These are phyloP conservation scores for Ascochyta koolunga DNA, from an alignment of 2,329 filamentous ascomycete genomes.

Conservation along the genomic window DNA sequence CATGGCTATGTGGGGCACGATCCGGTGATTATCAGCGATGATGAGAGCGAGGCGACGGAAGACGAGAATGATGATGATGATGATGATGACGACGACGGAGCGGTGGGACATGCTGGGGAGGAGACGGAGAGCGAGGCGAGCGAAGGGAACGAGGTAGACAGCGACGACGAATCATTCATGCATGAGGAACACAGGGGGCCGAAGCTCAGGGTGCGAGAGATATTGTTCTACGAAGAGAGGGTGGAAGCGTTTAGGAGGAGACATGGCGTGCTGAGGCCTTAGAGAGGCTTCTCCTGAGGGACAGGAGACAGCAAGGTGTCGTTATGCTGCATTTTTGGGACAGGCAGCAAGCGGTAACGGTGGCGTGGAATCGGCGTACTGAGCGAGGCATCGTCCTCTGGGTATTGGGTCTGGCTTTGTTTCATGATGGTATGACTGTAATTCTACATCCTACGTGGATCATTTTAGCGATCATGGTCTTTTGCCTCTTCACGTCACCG, in stretches of 20 bases:
- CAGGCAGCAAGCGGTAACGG: background rate
- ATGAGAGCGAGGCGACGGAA: slow-evolving; percentile 50
- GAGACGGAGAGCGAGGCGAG: slow-evolving; percentile 40
- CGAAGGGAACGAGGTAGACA: slow-evolving; percentile 49
- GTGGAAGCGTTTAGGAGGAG: slow-evolving; percentile 76
- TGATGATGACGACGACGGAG: slow-evolving; percentile 57
- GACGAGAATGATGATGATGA: slow-evolving; percentile 58
- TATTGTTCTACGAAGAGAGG: slow-evolving; percentile 84
- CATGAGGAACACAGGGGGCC: slow-evolving; percentile 53
- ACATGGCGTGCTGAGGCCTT: slow-evolving; percentile 54
- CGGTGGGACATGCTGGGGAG: slow-evolving; percentile 53
- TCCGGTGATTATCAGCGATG: slow-evolving; percentile 43
- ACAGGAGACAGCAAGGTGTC: background rate
- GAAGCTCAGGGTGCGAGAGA: slow-evolving; percentile 73
- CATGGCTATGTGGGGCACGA: slow-evolving; percentile 35
- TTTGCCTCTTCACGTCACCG: too few species aligned
- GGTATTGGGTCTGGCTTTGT: background rate
- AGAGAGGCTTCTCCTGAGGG: slow-evolving; percentile 4
- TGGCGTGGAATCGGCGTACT: slow-evolving; percentile 3
- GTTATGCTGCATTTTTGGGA: slow-evolving; percentile 5
- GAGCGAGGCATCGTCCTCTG: background rate
- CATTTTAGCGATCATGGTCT: background rate
- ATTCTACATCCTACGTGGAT: background rate
- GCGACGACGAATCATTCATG: slow-evolving; percentile 59
- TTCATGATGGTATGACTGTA: slow-evolving; percentile 6